Base-by-base conservation (phyloP, 495 filamentous ascomycete species). In the Alectoria sarmentosa region DNA sequence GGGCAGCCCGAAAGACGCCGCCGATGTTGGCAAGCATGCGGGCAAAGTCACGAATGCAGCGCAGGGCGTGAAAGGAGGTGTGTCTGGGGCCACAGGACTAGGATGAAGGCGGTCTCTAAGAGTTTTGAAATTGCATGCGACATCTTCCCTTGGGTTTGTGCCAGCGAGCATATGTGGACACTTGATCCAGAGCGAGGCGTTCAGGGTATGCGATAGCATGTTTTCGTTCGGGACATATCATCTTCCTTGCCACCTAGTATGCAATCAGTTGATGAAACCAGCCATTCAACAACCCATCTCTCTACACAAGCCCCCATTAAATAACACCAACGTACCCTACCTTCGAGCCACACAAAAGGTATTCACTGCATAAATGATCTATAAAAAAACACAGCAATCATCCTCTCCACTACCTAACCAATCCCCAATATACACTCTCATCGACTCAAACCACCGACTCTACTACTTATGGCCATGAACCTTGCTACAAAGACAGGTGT, bases 1-100 rank as follows among this genome's bases (percentile, higher is more conserved):
- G 67, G 67, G 88, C 23, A 80, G 82, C 14, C 76, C 81, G 62
- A 82, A 80, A 70, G 82, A 86, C 63, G 76, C 77, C 5, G 76
- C 69, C 13, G 76, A 75, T 65, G 42, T 73, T 71, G 61, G 76
- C 71, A 66, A 66, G 23, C 55, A 62, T 34, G 66, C 62, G 2
- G 69, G 69, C 36, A 70, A 70, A 30, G 56, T 58, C 28, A 49
- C 56, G 1, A 30, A 77, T 76, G 36, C 63, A 21, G 63, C 15
- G 30, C 55, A 57, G 4, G 63, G 63, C 46, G 41, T 56, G 14
- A 65, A 65, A 52, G 63, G 63, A 4, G 63, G 55, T 41, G 63
- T 63, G 6, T 52, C 55, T 10, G 63, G 63, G n/a, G 54, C 23
- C 30, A 42, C 52, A 9, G 52, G 56, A 9, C 41, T 44, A 4